Conservation (phyloP, 2,329 filamentous ascomycete genomes). For the Lecanicillium sp. region DNA sequence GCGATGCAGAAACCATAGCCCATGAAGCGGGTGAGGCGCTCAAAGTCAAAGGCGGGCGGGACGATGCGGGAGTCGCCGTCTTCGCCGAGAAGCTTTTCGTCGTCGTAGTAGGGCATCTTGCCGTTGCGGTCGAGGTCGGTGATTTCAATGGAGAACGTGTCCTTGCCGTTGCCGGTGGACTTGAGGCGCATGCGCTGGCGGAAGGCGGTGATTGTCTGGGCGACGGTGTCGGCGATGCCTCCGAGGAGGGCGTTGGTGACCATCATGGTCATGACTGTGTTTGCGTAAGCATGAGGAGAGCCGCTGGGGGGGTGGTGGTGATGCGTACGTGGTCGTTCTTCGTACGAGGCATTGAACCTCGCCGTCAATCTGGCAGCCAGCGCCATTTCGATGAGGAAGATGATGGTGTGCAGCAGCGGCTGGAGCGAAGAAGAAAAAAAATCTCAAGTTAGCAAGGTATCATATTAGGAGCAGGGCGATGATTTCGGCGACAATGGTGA, state of each 20-base stretch:
- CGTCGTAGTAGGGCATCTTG: conserved; percentile 60
- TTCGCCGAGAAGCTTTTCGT: conserved; percentile 55
- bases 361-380: conserved; percentile 73
- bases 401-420: conserved; percentile 79
- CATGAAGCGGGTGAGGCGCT: conserved; percentile 91
- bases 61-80: conserved; percentile 22
- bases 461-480: conserved; percentile 11
- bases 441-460: conserved; percentile 14
- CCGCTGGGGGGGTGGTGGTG: not conserved
- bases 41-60: conserved; percentile 88
- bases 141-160: conserved; percentile 77
- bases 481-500: conserved; percentile 7
- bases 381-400: conserved; percentile 83
- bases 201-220: conserved; percentile 83
- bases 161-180: conserved; percentile 52
- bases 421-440: conserved; percentile 29
- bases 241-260: conserved; percentile 94
- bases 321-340: conserved; percentile 67
- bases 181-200: conserved; percentile 60
- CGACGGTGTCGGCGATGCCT: conserved; percentile 92
- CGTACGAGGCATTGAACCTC: conserved; percentile 92
- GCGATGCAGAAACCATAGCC: conserved; percentile 96
- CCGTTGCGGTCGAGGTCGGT: conserved; percentile 78
- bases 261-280: conserved; percentile 89
- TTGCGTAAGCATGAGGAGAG: not conserved